Evolutionary conservation across 1,284 basidiomycete species (phyloP), one percentile per base, ranked within the genome.

Genomic region (Trametes polyzona): DNA sequence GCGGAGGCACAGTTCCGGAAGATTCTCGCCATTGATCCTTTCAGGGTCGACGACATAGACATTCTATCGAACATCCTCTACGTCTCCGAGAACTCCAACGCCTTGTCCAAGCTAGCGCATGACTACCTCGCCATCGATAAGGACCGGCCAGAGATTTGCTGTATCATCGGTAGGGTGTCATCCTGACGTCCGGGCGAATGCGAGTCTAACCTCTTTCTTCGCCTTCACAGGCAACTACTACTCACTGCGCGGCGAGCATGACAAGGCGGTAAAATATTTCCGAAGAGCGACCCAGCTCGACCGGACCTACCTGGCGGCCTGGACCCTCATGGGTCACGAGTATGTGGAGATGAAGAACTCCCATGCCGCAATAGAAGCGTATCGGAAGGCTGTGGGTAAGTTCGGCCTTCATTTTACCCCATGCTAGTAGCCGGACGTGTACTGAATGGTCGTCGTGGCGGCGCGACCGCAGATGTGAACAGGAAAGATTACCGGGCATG

Each of bases 291-390:
- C 96, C 17, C 90, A 96, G 66, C 84, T 99, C 47, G 96, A 99
- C 73, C 84, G 92, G 60, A 95, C 93, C 5, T 99, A 96, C 73
- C 81, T 98, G 21, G 91, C 94, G 3, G 97, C 97, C 4, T 99
- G 97, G 97, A 98, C 96, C n/a, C 74, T 99, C 60, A 95, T 99
- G 89, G 97, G 97, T 0, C 97, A 99, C 73, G 97, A 98, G 73
- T 99, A 95, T 69, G 91, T 99, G 52, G 97, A 99, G 76, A 87
- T 98, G 83, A 98, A 98, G 75, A 99, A 99, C 74, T 94, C 94
- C 16, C 96, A 98, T 78, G 96, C 97, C 2, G 97, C 97, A 1
- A 96, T 98, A 53, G 97, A 98, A 74, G 93, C 95, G 26, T 99
- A 99, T 75, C 84, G 97, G 46, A 84, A 95, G 69, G 97, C 96